Evolutionary conservation across 2,329 filamentous ascomycete species (phyloP), one percentile per base, ranked within the genome.

Genomic region (Penicillium verrucosum): DNA sequence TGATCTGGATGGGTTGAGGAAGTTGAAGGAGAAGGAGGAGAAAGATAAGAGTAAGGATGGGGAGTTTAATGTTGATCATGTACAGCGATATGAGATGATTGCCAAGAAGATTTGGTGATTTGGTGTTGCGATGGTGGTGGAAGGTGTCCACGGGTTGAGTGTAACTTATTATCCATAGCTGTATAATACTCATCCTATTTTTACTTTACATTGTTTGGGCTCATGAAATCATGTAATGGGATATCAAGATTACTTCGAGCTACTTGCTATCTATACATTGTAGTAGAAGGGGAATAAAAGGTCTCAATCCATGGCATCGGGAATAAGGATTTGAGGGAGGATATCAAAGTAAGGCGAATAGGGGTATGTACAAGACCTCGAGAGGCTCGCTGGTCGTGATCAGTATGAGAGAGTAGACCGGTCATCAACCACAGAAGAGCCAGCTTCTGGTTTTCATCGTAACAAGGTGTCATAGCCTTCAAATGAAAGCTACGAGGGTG

Each of bases 41-140:
- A 84, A 83, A 59, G 84, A 85, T 61, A 86, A 82, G 63, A 81
- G 81, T 25, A 78, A 72, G 84, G 76, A 71, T 85, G 67, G 55
- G 65, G 68, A 59, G 72, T 74, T 54, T 82, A 85, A 84, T 71
- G 85, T 85, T 74, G 89, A 81, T 68, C 85, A 77, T 71, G 90
- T 86, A 60, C 85, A 81, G 65, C 82, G 94, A 66, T 99, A 97
- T 77, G 91, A 92, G 70, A 97, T 97, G 94, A 88, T 92, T 66
- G 90, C 91, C 0, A 97, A 97, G 81, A 83, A 94, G 71, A 99
- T 99, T 66, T 99, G 94, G 94, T 97, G 65, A 73, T 51, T 56
- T 16, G 32, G 8, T 27, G 10, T 45, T 32, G 43, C 10, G 18
- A 29, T 29, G 27, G 14, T 44, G 4, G 23, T 34, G 41, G 8